phyloP scores from a whole-genome alignment of 2,329 filamentous ascomycete genomes.

The Knufia petricola region DNA sequence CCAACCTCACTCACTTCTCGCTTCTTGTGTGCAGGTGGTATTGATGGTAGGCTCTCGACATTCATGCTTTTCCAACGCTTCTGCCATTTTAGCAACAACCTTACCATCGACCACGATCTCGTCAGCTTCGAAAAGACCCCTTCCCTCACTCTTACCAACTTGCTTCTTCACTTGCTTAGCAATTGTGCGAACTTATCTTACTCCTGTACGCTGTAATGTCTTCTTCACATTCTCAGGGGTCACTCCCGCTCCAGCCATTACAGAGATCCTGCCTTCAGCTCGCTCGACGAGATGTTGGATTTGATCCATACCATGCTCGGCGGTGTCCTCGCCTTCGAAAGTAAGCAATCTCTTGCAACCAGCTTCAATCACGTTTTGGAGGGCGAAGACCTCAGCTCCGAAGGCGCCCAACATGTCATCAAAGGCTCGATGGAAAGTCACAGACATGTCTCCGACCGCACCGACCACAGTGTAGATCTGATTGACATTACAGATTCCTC shows the following conservation, averaged over 20 bases:
- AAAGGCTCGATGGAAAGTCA: slow-evolving; percentile 48
- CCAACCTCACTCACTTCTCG: too few relatives aligned
- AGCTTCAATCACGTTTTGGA: slow-evolving; percentile 32
- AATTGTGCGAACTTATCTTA: background rate
- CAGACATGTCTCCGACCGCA: slow-evolving; percentile 34
- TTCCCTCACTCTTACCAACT: background rate
- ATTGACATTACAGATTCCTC: too few relatives aligned
- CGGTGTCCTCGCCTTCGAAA: slow-evolving; percentile 34
- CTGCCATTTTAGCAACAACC: background rate
- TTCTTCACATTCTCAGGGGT: slow-evolving; percentile 34
- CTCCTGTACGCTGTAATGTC: background rate
- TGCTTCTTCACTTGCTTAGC: background rate
- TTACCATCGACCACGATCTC: background rate
- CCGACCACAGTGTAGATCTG: slow-evolving; percentile 35
- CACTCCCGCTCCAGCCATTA: slow-evolving; percentile 46
- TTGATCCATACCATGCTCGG: slow-evolving; percentile 28
- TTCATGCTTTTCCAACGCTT: background rate
- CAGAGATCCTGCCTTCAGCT: slow-evolving; percentile 25
- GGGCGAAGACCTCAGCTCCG: slow-evolving; percentile 21
- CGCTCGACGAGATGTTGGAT: slow-evolving; percentile 24
- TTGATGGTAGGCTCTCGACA: too few relatives aligned
- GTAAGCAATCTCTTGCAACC: slow-evolving; percentile 43
- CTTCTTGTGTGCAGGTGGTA: too few relatives aligned
- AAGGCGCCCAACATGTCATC: slow-evolving; percentile 28
- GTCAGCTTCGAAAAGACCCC: background rate